Evolutionary conservation across 441 rosid species (phyloP).

Genomic region (Euphorbia celastroides): DNA sequence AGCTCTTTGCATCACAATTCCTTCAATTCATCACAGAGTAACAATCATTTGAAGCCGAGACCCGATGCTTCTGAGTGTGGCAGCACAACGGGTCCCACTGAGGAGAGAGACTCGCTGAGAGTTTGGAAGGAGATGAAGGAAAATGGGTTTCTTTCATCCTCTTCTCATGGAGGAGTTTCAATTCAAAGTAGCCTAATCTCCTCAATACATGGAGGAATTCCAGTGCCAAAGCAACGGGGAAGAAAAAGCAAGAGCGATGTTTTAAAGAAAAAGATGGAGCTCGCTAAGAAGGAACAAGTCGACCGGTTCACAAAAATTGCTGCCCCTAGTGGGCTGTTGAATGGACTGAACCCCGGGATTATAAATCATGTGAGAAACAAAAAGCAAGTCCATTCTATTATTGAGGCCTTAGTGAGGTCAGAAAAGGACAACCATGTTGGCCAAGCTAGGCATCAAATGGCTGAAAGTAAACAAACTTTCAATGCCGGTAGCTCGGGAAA

Average conservation of each 20-base stretch:
- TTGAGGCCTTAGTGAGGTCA: slow-evolving; percentile 68
- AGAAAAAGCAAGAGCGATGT: slow-evolving; percentile 50
- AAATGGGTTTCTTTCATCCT: slow-evolving; percentile 63
- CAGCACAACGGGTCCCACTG: slow-evolving; percentile 45
- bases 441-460: slow-evolving; percentile 29
- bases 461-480: slow-evolving; percentile 23
- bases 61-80: slow-evolving; percentile 56
- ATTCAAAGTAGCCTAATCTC: slow-evolving; percentile 37
- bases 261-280: slow-evolving; percentile 61
- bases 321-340: slow-evolving; percentile 88
- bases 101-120: slow-evolving; percentile 56
- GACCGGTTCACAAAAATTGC: slow-evolving; percentile 76
- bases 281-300: slow-evolving; percentile 68
- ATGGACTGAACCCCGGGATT: slow-evolving; percentile 83
- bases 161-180: slow-evolving; percentile 51
- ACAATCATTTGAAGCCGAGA: slow-evolving; percentile 24
- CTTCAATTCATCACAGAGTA: slow-evolving; percentile 29
- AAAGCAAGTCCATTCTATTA: slow-evolving; percentile 85
- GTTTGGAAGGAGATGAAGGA: slow-evolving; percentile 91
- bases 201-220: slow-evolving; percentile 63
- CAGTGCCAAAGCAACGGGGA: slow-evolving; percentile 66
- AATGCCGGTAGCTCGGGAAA: slow-evolving; percentile 26
- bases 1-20: slow-evolving; percentile 42
- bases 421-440: slow-evolving; percentile 34
- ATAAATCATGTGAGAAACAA: slow-evolving; percentile 81